These are phyloP conservation scores for Marasmius tenuissimus DNA, from an alignment of 1,284 basidiomycete species.

Conservation along the genomic window DNA sequence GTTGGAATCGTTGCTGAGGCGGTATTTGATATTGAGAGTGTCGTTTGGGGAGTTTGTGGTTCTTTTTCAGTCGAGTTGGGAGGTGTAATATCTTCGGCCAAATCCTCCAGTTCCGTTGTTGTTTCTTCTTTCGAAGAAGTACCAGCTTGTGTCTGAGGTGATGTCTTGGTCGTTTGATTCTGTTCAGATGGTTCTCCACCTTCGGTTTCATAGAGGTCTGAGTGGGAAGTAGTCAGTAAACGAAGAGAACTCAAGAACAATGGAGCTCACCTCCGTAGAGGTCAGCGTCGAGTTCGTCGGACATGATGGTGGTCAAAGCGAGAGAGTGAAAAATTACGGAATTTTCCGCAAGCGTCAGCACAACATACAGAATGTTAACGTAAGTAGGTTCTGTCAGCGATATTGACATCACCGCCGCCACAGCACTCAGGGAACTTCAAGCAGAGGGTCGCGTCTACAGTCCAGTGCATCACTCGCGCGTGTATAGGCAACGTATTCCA, in stretches of 20 bases:
- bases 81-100: not conserved
- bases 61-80: slow-evolving; percentile 13
- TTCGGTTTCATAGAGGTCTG: slow-evolving; percentile 74
- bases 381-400: too few relatives aligned
- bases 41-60: slow-evolving; percentile 6
- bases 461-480: too few relatives aligned
- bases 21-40: not conserved
- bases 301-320: not conserved
- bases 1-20: slow-evolving; percentile 16
- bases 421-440: too few relatives aligned
- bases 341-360: not conserved
- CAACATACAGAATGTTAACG: too few relatives aligned
- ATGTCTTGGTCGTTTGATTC: slow-evolving; percentile 18
- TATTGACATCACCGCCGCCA: too few relatives aligned
- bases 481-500: too few relatives aligned
- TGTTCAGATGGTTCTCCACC: slow-evolving; percentile 27
- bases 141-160: slow-evolving; percentile 25
- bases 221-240: not conserved
- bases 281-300: slow-evolving; percentile 3
- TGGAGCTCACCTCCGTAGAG: not conserved
- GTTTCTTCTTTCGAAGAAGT: slow-evolving; percentile 17
- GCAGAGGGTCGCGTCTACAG: too few relatives aligned
- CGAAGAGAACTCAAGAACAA: not conserved
- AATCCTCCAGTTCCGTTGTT: not conserved
- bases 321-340: not conserved